phyloP scores from a whole-genome alignment of 192 early-diverging fungal genomes.

The Backusella tarrabulga region DNA sequence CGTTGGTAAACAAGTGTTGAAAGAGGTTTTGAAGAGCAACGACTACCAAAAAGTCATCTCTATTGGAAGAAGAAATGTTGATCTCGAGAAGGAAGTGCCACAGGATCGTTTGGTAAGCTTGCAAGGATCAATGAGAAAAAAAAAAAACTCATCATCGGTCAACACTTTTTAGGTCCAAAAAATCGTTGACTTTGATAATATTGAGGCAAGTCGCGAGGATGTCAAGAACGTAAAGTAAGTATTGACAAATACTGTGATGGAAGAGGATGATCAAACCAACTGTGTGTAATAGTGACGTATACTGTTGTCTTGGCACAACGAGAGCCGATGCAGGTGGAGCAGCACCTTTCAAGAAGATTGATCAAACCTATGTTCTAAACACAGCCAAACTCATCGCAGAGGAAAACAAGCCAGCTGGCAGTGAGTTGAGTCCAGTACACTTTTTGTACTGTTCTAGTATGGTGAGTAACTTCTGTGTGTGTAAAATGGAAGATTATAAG shows the following conservation, averaged over 20 bases:
- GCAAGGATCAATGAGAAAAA: neutral
- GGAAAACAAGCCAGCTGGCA: slow-evolving; percentile 41
- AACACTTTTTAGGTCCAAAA: slow-evolving; percentile 49
- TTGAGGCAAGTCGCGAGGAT: slow-evolving; percentile 36
- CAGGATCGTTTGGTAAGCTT: slow-evolving; percentile 42
- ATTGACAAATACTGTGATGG: neutral
- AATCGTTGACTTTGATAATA: slow-evolving; percentile 74
- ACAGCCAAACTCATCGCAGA: slow-evolving; percentile 58
- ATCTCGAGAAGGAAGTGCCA: slow-evolving; percentile 37
- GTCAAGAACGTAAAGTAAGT: slow-evolving; percentile 52
- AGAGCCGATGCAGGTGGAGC: slow-evolving; percentile 60
- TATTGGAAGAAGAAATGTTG: slow-evolving; percentile 50
- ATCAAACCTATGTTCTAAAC: slow-evolving; percentile 74
- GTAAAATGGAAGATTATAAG: slow-evolving; percentile 41
- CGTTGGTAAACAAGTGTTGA: slow-evolving; percentile 56
- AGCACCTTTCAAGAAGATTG: slow-evolving; percentile 71
- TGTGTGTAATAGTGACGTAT: slow-evolving; percentile 55
- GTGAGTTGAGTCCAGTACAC: slow-evolving; percentile 41
- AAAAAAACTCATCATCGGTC: neutral
- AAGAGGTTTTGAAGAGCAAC: slow-evolving; percentile 47
- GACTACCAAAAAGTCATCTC: slow-evolving; percentile 52
- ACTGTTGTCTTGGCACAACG: slow-evolving; percentile 75
- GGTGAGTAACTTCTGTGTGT: slow-evolving; percentile 8
- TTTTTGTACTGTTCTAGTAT: slow-evolving; percentile 50
- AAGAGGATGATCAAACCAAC: slow-evolving; percentile 6